Evolutionary conservation across 2,329 filamentous ascomycete genomes (phyloP), one percentile per base, ranked within the genome.

Genomic region (Ustulina deusta): DNA sequence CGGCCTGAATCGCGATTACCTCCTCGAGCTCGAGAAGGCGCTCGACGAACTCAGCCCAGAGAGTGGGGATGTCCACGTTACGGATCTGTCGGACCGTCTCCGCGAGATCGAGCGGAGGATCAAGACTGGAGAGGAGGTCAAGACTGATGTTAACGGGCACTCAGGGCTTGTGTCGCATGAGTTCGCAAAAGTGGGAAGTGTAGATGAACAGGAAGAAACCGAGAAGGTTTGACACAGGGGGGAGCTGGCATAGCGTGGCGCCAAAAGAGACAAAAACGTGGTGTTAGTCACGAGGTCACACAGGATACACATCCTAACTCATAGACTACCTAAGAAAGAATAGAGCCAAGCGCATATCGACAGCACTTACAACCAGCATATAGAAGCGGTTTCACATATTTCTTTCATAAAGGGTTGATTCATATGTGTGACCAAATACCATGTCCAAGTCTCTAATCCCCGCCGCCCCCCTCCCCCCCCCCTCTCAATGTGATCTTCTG

Each of bases 1-100:
- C 80, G 96, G 96, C 0, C 88, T 91, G 77, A 98, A 98, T 79
- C 89, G 86, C 66, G 95, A 98, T 76, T 99, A 99, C 80, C 84
- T 99, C 48, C 91, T 93, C 77, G 86, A 90, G 72, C 83, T 99
- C 49, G 93, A 97, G 77, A 83, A 83, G 65, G 93, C 93, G 6
- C 84, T 99, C 72, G 81, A 89, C 66, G 88, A 87, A 34, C 81
- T 98, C 72, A 91, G 92, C 69, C 82, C 87, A 1, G 92, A 93
- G 60, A 96, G 92, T 77, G 89, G 89, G 2, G 96, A 98, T 82
- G 86, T 86, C 69, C 95, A 99, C 83, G 86, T 99, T 61, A 90
- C 87, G 57, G 94, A 98, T 80, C 82, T 99, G 73, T 93, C 93
- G 17, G 80, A 83, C 64, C 86, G 93, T 61, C 90, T 96, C 49